phyloP scores from a whole-genome alignment of 805 yeast species.

The Maudiozyma saulgeensis region DNA sequence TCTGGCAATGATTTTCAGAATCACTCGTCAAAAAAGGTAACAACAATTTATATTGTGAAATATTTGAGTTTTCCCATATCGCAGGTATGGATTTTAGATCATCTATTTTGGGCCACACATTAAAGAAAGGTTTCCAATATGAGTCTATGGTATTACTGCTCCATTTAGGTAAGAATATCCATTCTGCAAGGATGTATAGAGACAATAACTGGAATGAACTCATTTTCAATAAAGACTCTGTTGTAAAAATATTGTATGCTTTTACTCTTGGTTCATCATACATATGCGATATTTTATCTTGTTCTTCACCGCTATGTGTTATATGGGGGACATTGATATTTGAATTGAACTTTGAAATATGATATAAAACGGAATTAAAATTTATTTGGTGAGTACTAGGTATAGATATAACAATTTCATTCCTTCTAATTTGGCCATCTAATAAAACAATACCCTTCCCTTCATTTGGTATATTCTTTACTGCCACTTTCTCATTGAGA shows the following conservation, averaged over 20 bases:
- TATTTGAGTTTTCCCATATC: constrained; percentile 40
- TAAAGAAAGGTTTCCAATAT: constrained; percentile 63
- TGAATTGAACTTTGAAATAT: constrained; percentile 31
- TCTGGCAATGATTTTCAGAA: constrained; percentile 31
- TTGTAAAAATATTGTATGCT: constrained; percentile 27
- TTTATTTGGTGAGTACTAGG: constrained; percentile 53
- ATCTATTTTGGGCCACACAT: constrained; percentile 46
- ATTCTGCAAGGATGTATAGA: constrained; percentile 32
- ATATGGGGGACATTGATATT: constrained; percentile 11
- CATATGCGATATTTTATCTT: neutral
- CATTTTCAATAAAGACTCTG: constrained; percentile 33
- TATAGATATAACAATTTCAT: constrained; percentile 43
- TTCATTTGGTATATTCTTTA: constrained; percentile 34
- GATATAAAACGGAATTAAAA: constrained; percentile 40
- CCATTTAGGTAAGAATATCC: constrained; percentile 22
- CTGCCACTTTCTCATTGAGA: constrained; percentile 34
- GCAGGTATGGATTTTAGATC: constrained; percentile 56
- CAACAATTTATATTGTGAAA: constrained; percentile 21
- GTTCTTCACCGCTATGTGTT: constrained; percentile 3
- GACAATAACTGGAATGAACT: constrained; percentile 54
- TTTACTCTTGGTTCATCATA: constrained; percentile 17
- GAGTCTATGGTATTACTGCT: constrained; percentile 24
- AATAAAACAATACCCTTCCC: constrained; percentile 59
- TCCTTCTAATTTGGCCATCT: constrained; percentile 25
- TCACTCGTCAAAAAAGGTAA: constrained; percentile 37